Evolutionary conservation across 75 land plant species (phyloP).

Genomic region (Picea sitchensis): DNA sequence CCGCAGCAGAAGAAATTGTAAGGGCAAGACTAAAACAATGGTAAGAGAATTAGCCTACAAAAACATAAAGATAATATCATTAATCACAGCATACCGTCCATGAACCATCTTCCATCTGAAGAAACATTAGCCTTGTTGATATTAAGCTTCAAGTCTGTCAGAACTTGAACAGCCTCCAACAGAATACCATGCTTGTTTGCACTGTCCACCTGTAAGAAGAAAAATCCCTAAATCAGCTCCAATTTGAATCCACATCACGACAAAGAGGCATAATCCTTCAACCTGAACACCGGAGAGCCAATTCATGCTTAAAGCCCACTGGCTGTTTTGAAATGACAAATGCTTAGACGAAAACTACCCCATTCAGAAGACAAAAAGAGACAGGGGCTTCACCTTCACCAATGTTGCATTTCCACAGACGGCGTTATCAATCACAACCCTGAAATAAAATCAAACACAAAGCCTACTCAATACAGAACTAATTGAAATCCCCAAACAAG

Average conservation of each 20-base stretch:
- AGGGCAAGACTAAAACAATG: no score
- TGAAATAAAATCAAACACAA: conserved; percentile 14
- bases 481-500: neutral
- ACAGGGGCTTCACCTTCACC: conserved; percentile 34
- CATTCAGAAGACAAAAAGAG: no score
- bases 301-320: neutral
- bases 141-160: conserved; percentile 64
- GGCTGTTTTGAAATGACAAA: neutral
- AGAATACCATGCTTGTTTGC: conserved; percentile 60
- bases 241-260: neutral
- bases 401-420: conserved; percentile 50
- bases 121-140: conserved; percentile 75
- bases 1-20: neutral
- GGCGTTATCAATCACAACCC: conserved; percentile 65
- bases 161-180: conserved; percentile 67
- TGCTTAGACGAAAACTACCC: neutral
- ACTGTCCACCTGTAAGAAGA: conserved; percentile 57
- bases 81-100: conserved; percentile 54
- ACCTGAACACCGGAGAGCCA: neutral
- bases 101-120: conserved; percentile 80
- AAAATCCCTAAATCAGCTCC: neutral
- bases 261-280: no score
- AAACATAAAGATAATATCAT: no score
- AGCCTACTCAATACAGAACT: neutral
- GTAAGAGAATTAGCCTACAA: no score